These are phyloP conservation scores for Tylopilus sp. DNA, from an alignment of 768 basidiomycete species.

Conservation along the genomic window DNA sequence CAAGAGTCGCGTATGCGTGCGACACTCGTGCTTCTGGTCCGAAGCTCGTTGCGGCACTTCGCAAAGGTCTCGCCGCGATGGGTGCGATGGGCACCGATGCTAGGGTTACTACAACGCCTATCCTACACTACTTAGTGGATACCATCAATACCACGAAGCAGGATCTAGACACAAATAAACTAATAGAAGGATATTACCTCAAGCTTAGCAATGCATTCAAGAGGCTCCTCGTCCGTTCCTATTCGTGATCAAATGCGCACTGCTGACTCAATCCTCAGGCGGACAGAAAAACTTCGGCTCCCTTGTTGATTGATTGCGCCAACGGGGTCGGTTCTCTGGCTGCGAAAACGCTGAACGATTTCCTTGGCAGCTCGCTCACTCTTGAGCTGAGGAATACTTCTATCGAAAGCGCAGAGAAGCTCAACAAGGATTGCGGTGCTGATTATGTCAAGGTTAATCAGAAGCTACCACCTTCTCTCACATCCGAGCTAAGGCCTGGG, in stretches of 20 bases:
- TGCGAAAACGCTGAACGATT: slow-evolving; percentile 55
- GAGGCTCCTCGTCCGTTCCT: slow-evolving; percentile 71
- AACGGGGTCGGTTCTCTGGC: slow-evolving; percentile 91
- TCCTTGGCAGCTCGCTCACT: slow-evolving; percentile 58
- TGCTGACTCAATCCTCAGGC: slow-evolving; percentile 38
- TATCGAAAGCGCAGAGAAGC: slow-evolving; percentile 58
- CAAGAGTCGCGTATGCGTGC: slow-evolving; percentile 84
- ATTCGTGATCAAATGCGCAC: background rate
- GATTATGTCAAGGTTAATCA: slow-evolving; percentile 97
- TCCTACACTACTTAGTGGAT: slow-evolving; percentile 92
- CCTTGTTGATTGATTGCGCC: slow-evolving; percentile 92
- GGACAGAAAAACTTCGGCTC: slow-evolving; percentile 51
- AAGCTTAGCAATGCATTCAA: slow-evolving; percentile 84
- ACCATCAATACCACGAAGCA: slow-evolving; percentile 82
- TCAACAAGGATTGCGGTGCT: slow-evolving; percentile 90
- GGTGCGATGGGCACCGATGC: slow-evolving; percentile 67
- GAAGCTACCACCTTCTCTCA: slow-evolving; percentile 75
- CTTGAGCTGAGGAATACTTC: slow-evolving; percentile 69
- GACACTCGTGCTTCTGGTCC: slow-evolving; percentile 91
- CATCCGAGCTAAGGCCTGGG: slow-evolving; percentile 57
- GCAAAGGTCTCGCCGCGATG: slow-evolving; percentile 78
- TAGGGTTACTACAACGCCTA: slow-evolving; percentile 89
- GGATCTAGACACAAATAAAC: slow-evolving; percentile 76
- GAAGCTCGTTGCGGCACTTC: slow-evolving; percentile 68
- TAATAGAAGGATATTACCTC: slow-evolving; percentile 76